Evolutionary conservation across 129 eudicot species (phyloP), one percentile per base, ranked within the genome.

Genomic region (Chrysanthemum seticuspe): DNA sequence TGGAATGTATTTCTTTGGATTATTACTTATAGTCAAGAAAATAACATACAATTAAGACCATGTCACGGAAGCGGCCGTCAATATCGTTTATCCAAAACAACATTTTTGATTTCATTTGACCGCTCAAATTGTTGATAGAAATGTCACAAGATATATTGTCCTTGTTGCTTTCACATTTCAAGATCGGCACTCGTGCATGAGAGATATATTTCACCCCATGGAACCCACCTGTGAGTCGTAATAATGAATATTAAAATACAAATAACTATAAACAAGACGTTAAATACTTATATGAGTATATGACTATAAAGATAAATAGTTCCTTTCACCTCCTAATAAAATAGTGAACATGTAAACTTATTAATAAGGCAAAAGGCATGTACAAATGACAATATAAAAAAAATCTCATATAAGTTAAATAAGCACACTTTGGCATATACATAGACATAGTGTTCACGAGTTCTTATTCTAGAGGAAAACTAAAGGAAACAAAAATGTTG

Each of bases 61-160:
- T 76, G 77, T 84, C 89, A 72, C 98, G 98, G 29, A 84, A 88
- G 61, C 98, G 96, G 0, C 78, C 81, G 72, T 94, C 98, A 63
- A 94, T 88, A 56, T 60, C 86, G 15, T 83, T 90, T 72, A 94
- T 77, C 98, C 97, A 90, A 70, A 82, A 84, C 81, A 94, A 68
- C 67, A 86, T 27, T 57, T 88, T 94, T 34, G 98, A 94, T 84
- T 94, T 94, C 98, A 94, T 93, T 67, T 87, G 97, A 64, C 98
- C 97, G n/a, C 76, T 81, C 81, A 89, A 79, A 81, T 93, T 93
- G 77, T 88, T 93, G 63, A 93, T 84, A 36, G 97, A 93, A 19
- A 93, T 79, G 76, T 93, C 98, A 83, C 98, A 93, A 10, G 97
- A 93, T 72, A 93, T 87, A 72, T 86, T 85, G 15, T 65, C 76